Evolutionary conservation across 148 eudicot species (phyloP).

Genomic region (Oxyria digyna): DNA sequence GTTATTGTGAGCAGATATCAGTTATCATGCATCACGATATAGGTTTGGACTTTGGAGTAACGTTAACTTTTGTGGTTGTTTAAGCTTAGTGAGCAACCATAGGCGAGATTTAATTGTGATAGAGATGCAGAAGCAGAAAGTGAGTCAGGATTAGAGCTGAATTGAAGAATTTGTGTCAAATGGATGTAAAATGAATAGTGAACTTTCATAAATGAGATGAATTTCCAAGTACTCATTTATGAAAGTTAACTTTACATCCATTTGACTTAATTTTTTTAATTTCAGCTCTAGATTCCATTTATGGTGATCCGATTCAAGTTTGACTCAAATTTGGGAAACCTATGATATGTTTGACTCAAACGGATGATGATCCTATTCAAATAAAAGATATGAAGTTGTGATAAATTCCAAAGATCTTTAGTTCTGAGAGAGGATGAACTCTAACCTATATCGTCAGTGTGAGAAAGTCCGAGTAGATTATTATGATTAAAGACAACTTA

Average conservation of each 20-base stretch:
- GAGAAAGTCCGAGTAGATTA: not conserved
- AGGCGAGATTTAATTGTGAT: not conserved
- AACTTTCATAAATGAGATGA: not conserved
- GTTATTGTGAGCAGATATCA: not conserved
- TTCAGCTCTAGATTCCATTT: too few species aligned
- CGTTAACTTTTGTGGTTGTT: not conserved
- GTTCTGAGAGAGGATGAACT: not conserved
- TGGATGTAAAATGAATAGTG: constrained; percentile 1
- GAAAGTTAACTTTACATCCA: too few species aligned
- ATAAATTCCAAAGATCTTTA: not conserved
- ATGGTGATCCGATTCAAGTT: too few species aligned
- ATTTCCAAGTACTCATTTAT: too few species aligned
- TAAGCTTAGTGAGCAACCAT: not conserved
- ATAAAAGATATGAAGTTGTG: not conserved
- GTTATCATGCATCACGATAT: not conserved
- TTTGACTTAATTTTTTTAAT: too few species aligned
- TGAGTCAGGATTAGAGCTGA: not conserved
- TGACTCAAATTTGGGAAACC: too few species aligned
- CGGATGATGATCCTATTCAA: not conserved
- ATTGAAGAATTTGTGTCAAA: not conserved
- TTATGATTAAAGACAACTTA: not conserved
- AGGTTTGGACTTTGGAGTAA: not conserved
- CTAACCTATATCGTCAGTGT: not conserved
- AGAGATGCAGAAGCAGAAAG: not conserved
- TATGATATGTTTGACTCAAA: too few species aligned